Conservation (phyloP, 257 asterid genomes). For the Solanum tarapatanum region DNA sequence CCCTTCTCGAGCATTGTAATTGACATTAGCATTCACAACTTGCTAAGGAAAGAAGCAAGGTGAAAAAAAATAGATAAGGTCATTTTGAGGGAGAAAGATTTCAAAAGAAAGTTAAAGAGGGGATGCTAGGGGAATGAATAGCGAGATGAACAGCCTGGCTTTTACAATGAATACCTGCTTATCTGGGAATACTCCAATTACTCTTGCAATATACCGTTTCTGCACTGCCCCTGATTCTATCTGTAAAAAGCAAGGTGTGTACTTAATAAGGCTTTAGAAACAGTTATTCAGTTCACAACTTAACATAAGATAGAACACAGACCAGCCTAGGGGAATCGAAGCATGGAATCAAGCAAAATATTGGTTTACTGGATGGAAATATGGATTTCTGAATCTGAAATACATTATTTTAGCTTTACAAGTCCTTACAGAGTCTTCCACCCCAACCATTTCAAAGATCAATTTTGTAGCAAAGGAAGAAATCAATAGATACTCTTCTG, state of each 20-base stretch:
- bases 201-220: constrained; percentile 85
- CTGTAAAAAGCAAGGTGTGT: constrained; percentile 23
- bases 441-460: neutral
- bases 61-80: neutral
- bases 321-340: neutral
- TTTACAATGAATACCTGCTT: constrained; percentile 42
- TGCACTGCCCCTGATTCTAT: constrained; percentile 78
- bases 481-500: neutral
- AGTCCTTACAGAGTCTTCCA: neutral
- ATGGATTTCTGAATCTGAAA: neutral
- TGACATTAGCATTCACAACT: constrained; percentile 62
- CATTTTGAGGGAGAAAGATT: neutral
- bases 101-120: neutral
- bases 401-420: neutral
- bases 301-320: neutral
- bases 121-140: neutral
- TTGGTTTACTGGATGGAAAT: neutral
- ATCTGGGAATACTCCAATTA: constrained; percentile 78
- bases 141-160: neutral
- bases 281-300: neutral
- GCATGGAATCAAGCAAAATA: neutral
- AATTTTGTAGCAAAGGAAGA: neutral
- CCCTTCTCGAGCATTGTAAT: constrained; percentile 73
- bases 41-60: constrained; percentile 33
- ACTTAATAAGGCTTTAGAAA: neutral